Evolutionary conservation across 495 filamentous ascomycete genomes (phyloP).

Genomic region (Lasiosphaeriaceae sp.): DNA sequence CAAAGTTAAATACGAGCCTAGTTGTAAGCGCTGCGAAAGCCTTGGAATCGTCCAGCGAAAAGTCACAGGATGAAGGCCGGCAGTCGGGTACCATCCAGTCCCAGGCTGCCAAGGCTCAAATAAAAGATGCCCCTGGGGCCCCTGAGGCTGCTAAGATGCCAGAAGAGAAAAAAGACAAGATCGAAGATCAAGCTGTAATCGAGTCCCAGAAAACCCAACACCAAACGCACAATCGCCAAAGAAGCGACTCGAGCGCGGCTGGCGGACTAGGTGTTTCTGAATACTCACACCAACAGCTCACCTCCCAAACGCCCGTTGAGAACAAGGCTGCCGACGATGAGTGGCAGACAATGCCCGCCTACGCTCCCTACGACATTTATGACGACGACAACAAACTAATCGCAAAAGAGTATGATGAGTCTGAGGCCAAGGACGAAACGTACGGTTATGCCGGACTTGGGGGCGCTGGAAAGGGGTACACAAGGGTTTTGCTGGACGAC

Average conservation of each 20-base stretch:
- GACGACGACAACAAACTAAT: slow-evolving; percentile 88
- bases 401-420: slow-evolving; percentile 69
- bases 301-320: slow-evolving; percentile 46
- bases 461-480: slow-evolving; percentile 92
- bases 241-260: slow-evolving; percentile 11
- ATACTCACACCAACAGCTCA: slow-evolving; percentile 87
- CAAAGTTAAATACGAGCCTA: background rate
- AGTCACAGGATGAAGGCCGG: background rate
- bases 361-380: slow-evolving; percentile 88
- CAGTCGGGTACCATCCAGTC: background rate
- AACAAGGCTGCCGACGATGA: slow-evolving; percentile 55
- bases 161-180: slow-evolving; percentile 14
- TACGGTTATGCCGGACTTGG: slow-evolving; percentile 71
- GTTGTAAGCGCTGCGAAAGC: background rate
- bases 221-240: slow-evolving; percentile 25
- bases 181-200: slow-evolving; percentile 18
- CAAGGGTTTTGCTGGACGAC: slow-evolving; percentile 86
- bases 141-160: slow-evolving; percentile 1
- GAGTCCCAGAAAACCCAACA: slow-evolving; percentile 16
- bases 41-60: background rate
- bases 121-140: background rate
- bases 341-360: slow-evolving; percentile 94
- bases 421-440: slow-evolving; percentile 66
- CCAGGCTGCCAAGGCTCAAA: background rate
- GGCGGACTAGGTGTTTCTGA: slow-evolving; percentile 56